A percentile compares a stretch with the other conserved stretches of the same genome.
phyloP scores from a whole-genome alignment of 2,329 filamentous ascomycete species.

The Penicillium vulpinum region DNA sequence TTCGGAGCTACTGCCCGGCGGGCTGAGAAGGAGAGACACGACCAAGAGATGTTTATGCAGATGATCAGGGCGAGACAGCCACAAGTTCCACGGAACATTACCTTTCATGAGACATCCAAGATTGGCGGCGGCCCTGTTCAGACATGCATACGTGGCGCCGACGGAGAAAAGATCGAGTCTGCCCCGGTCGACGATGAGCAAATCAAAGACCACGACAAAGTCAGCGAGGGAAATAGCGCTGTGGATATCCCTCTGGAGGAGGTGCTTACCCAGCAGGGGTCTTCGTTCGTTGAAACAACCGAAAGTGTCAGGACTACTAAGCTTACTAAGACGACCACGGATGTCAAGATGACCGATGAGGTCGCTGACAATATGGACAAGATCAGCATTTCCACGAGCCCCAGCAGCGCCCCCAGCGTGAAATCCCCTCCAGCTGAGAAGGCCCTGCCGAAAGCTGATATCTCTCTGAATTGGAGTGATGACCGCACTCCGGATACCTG shows the following conservation, averaged over 20 bases:
- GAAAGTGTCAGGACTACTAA: not conserved
- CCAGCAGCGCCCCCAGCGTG: not conserved
- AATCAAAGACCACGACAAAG: not conserved
- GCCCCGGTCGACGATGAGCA: not conserved
- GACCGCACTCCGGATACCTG: not conserved
- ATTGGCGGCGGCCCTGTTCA: not conserved
- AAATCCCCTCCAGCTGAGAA: not conserved
- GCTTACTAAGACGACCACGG: constrained; percentile 2
- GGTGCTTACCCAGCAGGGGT: no score
- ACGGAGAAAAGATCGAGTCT: constrained; percentile 18
- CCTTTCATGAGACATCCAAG: not conserved
- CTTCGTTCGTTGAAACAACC: not conserved
- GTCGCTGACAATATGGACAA: constrained; percentile 1
- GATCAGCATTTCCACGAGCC: constrained; percentile 4
- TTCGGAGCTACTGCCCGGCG: constrained; percentile 32
- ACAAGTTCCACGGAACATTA: not conserved
- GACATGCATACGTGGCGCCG: not conserved
- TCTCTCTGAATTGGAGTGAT: not conserved
- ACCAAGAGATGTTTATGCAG: not conserved
- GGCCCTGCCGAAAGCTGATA: not conserved
- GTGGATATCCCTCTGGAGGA: not conserved
- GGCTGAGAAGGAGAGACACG: constrained; percentile 10
- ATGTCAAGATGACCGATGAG: not conserved
- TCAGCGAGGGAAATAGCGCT: not conserved
- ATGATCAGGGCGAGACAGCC: not conserved